Evolutionary conservation across 768 basidiomycete species (phyloP).

Genomic region (Boletus tomentosulus): DNA sequence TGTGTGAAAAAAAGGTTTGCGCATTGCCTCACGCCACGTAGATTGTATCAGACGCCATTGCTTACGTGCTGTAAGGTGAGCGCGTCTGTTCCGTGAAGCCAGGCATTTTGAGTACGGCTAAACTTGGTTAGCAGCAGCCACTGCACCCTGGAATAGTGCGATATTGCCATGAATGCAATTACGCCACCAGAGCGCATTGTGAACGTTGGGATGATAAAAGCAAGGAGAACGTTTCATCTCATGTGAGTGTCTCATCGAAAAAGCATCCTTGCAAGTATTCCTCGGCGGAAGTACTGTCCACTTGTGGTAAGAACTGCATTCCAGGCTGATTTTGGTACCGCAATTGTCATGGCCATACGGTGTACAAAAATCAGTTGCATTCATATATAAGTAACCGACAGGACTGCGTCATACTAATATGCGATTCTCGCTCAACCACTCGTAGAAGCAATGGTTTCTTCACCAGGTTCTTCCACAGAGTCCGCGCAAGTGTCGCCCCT

Average conservation of each 20-base stretch:
- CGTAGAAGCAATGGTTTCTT: background rate
- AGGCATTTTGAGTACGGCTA: background rate
- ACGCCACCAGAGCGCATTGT: no score
- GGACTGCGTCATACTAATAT: background rate
- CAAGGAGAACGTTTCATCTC: no score
- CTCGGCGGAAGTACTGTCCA: no score
- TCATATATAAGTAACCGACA: background rate
- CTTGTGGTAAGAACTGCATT: no score
- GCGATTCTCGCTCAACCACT: background rate
- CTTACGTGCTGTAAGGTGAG: background rate
- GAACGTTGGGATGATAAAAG: no score
- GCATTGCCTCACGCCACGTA: background rate
- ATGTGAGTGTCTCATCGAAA: no score
- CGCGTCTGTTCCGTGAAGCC: background rate
- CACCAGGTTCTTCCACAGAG: background rate
- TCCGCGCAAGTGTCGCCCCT: background rate
- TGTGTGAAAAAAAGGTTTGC: background rate
- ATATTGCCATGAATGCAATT: background rate
- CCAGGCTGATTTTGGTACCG: no score
- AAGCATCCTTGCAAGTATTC: no score
- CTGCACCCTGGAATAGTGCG: background rate
- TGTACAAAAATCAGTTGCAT: background rate
- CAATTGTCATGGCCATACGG: no score
- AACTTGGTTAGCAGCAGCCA: no score
- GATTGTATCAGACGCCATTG: background rate